Percentiles rank a stretch among this genome's conserved stretches.
Evolutionary conservation across 192 early-diverging fungal genomes (phyloP).

Genomic region (Coemansia sp.): DNA sequence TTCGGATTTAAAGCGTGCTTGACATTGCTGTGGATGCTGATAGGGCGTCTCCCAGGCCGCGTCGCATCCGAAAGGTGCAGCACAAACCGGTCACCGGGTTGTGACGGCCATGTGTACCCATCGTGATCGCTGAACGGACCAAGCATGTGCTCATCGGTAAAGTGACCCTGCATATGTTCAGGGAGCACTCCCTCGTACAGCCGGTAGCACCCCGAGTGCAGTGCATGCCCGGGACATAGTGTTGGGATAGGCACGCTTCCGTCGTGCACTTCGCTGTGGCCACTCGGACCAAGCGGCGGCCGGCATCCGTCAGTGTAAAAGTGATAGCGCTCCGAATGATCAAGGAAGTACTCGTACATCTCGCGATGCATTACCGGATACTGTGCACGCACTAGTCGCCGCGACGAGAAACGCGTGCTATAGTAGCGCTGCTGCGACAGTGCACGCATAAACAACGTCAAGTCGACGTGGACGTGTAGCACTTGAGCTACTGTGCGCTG

Average conservation of each 20-base stretch:
- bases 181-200: slow-evolving; percentile 44
- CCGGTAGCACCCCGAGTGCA: slow-evolving; percentile 53
- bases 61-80: slow-evolving; percentile 12
- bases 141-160: slow-evolving; percentile 8
- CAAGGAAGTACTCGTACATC: slow-evolving; percentile 51
- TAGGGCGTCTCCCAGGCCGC: slow-evolving; percentile 8
- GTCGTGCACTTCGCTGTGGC: neutral
- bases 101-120: slow-evolving; percentile 24
- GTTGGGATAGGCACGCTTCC: slow-evolving; percentile 11
- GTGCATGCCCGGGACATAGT: slow-evolving; percentile 23
- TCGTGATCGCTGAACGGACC: slow-evolving; percentile 23
- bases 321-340: slow-evolving; percentile 44
- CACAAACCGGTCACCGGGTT: slow-evolving; percentile 8
- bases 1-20: neutral
- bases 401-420: slow-evolving; percentile 54
- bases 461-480: slow-evolving; percentile 48
- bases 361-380: slow-evolving; percentile 43
- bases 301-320: slow-evolving; percentile 42
- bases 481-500: slow-evolving; percentile 37
- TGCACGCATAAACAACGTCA: slow-evolving; percentile 32
- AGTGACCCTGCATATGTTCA: slow-evolving; percentile 9
- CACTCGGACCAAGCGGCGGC: slow-evolving; percentile 11
- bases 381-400: slow-evolving; percentile 39
- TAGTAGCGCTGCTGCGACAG: slow-evolving; percentile 54
- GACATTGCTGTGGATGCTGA: slow-evolving; percentile 5